A percentile compares a stretch with the other conserved stretches of the same genome.
Evolutionary conservation across 139 green algal species (phyloP).

Genomic region (Picochlorum costavermella): DNA sequence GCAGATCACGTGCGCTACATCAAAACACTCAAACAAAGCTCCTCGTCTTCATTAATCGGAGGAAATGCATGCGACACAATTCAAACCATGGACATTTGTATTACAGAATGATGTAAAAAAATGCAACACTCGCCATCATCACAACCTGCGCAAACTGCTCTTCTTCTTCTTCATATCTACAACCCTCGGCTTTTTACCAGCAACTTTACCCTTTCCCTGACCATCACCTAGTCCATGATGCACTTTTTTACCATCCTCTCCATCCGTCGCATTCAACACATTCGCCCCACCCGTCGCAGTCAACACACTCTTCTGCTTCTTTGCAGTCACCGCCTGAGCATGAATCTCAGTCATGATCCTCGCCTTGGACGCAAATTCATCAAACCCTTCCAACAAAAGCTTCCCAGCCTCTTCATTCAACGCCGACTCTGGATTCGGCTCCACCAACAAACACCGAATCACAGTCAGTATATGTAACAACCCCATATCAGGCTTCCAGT

Average conservation of each 20-base stretch:
- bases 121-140: no score
- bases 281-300: constrained; percentile 65
- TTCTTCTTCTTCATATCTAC: no score
- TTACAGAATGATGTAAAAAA: no score
- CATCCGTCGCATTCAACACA: constrained; percentile 44
- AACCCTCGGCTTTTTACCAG: constrained; percentile 15
- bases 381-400: constrained; percentile 84
- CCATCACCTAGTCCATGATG: constrained; percentile 5
- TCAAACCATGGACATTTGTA: no score
- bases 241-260: background rate
- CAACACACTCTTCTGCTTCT: constrained; percentile 43
- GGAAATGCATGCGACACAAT: no score
- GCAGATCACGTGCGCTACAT: background rate
- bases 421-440: constrained; percentile 92
- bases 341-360: constrained; percentile 88
- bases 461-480: constrained; percentile 82
- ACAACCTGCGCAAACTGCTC: no score
- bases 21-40: background rate
- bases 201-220: constrained; percentile 51
- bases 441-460: constrained; percentile 91
- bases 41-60: no score
- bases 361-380: constrained; percentile 76
- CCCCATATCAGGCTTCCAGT: constrained; percentile 81
- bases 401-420: constrained; percentile 96
- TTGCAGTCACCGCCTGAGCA: constrained; percentile 19